phyloP scores from a whole-genome alignment of 2,329 filamentous ascomycete species.

The Fusarium sp. region DNA sequence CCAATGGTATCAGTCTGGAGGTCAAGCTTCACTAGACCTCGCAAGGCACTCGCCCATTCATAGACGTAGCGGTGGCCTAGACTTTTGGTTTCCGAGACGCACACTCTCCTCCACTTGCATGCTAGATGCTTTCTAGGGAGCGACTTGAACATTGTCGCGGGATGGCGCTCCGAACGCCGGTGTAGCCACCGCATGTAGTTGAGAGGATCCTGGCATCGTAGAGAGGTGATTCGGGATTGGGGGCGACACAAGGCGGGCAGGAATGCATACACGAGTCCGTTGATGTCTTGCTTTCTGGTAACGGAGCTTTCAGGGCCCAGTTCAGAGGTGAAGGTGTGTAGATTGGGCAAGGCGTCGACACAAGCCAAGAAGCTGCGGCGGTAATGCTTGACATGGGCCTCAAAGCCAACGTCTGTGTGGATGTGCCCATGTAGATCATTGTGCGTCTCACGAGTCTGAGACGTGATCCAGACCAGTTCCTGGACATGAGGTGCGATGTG shows the following conservation, averaged over 20 bases:
- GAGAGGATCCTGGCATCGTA: neutral
- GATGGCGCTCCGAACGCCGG: neutral
- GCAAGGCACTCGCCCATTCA: neutral
- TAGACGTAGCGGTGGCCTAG: neutral
- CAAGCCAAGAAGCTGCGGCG: neutral
- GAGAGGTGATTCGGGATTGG: neutral
- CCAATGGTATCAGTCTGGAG: neutral
- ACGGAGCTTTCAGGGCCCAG: neutral
- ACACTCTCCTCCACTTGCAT: neutral
- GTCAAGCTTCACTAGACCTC: neutral
- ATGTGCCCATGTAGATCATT: neutral
- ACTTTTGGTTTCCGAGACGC: no score
- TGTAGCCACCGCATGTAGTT: neutral
- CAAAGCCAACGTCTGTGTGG: neutral
- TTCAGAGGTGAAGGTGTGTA: neutral
- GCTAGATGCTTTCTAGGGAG: no score
- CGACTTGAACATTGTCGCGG: neutral
- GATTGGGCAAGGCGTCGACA: neutral
- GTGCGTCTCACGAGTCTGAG: neutral
- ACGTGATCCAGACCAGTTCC: conserved; percentile 4
- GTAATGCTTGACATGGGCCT: neutral
- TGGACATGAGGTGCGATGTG: neutral
- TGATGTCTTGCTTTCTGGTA: neutral
- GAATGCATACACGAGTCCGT: neutral
- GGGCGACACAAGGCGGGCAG: neutral